phyloP scores from a whole-genome alignment of 176 grass and related monocot genomes.

The Eremochloa ophiuroides region DNA sequence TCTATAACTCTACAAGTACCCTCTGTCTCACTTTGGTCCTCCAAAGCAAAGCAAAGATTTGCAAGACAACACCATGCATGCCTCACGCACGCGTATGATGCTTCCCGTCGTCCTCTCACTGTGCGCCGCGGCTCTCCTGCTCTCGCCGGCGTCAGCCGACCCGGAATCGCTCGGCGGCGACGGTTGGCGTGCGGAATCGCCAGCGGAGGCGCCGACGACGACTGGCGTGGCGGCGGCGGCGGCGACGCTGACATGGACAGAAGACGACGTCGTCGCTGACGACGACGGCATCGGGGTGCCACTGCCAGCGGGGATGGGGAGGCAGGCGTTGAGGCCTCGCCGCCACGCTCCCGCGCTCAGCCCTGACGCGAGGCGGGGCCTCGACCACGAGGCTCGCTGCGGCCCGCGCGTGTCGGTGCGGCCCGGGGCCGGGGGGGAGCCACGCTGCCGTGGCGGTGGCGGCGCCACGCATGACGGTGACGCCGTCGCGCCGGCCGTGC shows the following conservation, averaged over 20 bases:
- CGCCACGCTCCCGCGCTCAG: constrained; percentile 19
- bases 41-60: background rate
- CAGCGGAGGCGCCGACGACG: background rate
- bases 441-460: constrained; percentile 9
- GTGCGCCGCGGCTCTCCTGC: constrained; percentile 19
- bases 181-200: background rate
- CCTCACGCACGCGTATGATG: background rate
- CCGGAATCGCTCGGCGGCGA: background rate
- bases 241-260: background rate
- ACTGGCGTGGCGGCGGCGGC: no score
- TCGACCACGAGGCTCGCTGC: constrained; percentile 49
- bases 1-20: background rate
- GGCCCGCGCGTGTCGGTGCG: constrained; percentile 33
- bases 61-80: background rate
- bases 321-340: background rate
- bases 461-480: background rate
- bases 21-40: background rate
- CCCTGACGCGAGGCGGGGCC: constrained; percentile 23
- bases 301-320: background rate
- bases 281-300: background rate
- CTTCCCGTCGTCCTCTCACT: background rate
- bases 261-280: background rate
- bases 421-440: constrained; percentile 8
- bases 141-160: constrained; percentile 3
- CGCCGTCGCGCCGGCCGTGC: background rate